These are phyloP conservation scores for Trichosporon faecale DNA, from an alignment of 1,284 basidiomycete species.

Conservation along the genomic window DNA sequence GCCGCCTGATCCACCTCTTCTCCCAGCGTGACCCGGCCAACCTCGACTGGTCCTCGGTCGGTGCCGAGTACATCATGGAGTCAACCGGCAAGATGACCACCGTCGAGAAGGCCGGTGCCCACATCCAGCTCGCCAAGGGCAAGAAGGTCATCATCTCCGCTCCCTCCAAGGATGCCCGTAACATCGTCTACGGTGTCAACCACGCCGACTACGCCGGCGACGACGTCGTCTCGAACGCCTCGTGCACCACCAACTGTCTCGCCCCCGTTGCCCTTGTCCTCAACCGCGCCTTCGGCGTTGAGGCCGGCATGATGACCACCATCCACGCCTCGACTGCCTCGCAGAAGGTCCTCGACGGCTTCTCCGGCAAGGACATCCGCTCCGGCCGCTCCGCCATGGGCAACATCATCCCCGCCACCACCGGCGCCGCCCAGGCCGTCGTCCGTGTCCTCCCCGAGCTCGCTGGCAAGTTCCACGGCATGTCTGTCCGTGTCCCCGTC, in stretches of 20 bases:
- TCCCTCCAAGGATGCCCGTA: conserved; percentile 46
- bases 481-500: conserved; percentile 52
- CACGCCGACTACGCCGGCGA: conserved; percentile 44
- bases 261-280: conserved; percentile 52
- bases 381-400: conserved; percentile 47
- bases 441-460: conserved; percentile 52
- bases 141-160: conserved; percentile 54
- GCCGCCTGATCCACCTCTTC: conserved; percentile 49
- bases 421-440: conserved; percentile 52
- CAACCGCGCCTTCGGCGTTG: conserved; percentile 49
- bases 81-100: conserved; percentile 51
- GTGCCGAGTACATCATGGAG: conserved; percentile 51
- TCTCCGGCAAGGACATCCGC: conserved; percentile 50
- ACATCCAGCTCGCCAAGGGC: conserved; percentile 45
- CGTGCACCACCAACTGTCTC: conserved; percentile 54
- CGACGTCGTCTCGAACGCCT: conserved; percentile 51
- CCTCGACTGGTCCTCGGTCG: conserved; percentile 47
- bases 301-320: conserved; percentile 54
- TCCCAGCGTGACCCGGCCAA: conserved; percentile 46
- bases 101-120: conserved; percentile 44
- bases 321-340: conserved; percentile 52
- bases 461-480: conserved; percentile 52
- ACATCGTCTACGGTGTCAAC: conserved; percentile 53
- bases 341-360: conserved; percentile 53
- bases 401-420: conserved; percentile 53